phyloP scores from a whole-genome alignment of 768 basidiomycete genomes.

The Postia placenta region DNA sequence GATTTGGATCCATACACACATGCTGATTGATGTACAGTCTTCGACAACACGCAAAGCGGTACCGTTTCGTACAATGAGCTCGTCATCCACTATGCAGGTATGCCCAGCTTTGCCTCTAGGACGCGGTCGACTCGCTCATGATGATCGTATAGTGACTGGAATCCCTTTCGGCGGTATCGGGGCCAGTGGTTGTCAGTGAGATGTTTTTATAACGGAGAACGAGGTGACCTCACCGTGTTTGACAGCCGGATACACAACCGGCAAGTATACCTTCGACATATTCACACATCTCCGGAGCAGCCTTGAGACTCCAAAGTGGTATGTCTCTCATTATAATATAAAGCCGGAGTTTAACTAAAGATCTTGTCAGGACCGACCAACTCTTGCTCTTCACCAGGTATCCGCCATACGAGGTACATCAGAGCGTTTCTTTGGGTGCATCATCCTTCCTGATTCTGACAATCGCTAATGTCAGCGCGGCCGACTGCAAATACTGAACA shows the following conservation, averaged over 20 bases:
- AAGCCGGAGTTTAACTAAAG: neutral
- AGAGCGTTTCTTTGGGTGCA: neutral
- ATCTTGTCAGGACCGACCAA: neutral
- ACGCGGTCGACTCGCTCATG: neutral
- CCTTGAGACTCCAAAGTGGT: constrained; percentile 36
- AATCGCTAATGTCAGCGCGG: no score
- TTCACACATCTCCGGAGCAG: constrained; percentile 73
- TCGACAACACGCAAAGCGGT: constrained; percentile 64
- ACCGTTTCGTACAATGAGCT: constrained; percentile 52
- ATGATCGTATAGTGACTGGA: constrained; percentile 39
- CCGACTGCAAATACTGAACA: no score
- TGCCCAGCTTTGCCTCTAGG: neutral
- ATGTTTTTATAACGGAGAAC: no score
- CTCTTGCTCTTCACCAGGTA: neutral
- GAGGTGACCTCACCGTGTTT: neutral
- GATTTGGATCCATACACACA: no score
- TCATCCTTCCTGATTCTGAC: no score
- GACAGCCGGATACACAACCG: constrained; percentile 60
- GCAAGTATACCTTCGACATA: constrained; percentile 68
- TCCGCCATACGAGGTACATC: neutral
- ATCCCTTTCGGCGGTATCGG: constrained; percentile 75
- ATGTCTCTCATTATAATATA: neutral
- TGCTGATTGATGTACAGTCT: constrained; percentile 28
- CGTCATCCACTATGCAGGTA: constrained; percentile 5
- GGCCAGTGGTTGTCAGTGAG: constrained; percentile 57